phyloP scores from a whole-genome alignment of 495 filamentous ascomycete genomes.

The Sporormia fimetaria region DNA sequence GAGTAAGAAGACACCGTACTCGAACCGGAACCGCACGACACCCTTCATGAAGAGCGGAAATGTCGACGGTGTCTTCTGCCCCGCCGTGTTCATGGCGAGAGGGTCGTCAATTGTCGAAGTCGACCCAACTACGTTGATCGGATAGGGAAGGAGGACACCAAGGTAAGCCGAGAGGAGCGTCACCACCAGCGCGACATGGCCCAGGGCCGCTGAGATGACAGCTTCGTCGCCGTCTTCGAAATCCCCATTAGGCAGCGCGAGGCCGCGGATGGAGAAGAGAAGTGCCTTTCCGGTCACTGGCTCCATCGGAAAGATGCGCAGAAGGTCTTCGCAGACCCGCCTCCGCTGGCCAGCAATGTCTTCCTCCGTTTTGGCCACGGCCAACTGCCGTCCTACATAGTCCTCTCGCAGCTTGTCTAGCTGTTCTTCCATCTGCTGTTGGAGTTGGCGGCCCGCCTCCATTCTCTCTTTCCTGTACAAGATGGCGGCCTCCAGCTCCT shows the following conservation, averaged over 20 bases:
- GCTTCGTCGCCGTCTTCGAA: slow-evolving; percentile 57
- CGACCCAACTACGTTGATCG: slow-evolving; percentile 58
- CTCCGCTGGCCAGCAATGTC: slow-evolving; percentile 69
- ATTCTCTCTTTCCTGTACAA: slow-evolving; percentile 55
- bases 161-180: slow-evolving; percentile 77
- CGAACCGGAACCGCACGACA: slow-evolving; percentile 72
- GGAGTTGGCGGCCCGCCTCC: slow-evolving; percentile 44
- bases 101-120: slow-evolving; percentile 69
- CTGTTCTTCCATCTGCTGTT: slow-evolving; percentile 43
- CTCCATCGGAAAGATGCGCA: slow-evolving; percentile 66
- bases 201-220: slow-evolving; percentile 66
- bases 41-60: slow-evolving; percentile 66
- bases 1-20: slow-evolving; percentile 87
- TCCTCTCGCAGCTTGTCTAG: slow-evolving; percentile 45
- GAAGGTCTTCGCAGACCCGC: slow-evolving; percentile 73
- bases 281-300: slow-evolving; percentile 52
- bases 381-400: slow-evolving; percentile 42
- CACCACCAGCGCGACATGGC: slow-evolving; percentile 66
- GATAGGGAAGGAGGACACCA: slow-evolving; percentile 66
- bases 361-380: slow-evolving; percentile 46
- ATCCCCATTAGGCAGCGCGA: slow-evolving; percentile 65
- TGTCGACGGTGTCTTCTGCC: slow-evolving; percentile 11
- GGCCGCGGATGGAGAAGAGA: slow-evolving; percentile 62
- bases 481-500: slow-evolving; percentile 56
- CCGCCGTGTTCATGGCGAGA: slow-evolving; percentile 44